Percentiles rank a stretch among this genome's conserved stretches.
Evolutionary conservation across 2,329 filamentous ascomycete species (phyloP).

Genomic region (Penicillium janthinellum): DNA sequence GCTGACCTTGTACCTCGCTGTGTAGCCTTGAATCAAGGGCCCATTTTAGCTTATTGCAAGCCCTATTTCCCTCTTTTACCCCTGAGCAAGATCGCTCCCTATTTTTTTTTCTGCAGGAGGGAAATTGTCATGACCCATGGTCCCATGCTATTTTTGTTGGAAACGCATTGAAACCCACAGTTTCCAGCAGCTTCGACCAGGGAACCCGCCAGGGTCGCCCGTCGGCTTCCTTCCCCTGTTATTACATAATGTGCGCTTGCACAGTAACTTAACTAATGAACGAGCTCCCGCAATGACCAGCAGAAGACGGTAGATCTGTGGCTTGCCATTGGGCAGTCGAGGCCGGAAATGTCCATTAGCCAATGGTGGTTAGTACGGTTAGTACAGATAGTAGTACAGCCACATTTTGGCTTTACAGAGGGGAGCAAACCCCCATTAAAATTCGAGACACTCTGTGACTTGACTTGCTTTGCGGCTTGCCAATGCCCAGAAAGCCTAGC

Average conservation of each 20-base stretch:
- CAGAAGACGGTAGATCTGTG: constrained; percentile 16
- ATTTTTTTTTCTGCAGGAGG: not conserved
- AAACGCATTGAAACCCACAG: not conserved
- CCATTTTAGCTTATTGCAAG: not conserved
- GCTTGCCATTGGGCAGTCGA: constrained; percentile 4
- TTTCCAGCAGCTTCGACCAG: constrained; percentile 21
- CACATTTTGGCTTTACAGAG: not conserved
- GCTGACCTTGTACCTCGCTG: constrained; percentile 8
- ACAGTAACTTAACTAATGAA: too few species aligned
- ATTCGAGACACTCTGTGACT: constrained; percentile 2
- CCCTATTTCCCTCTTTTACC: not conserved
- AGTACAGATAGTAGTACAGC: not conserved
- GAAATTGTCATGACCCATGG: not conserved
- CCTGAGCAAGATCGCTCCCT: not conserved
- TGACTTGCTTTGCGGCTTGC: not conserved
- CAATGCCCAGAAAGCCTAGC: not conserved
- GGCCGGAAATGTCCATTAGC: not conserved
- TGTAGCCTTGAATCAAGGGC: not conserved
- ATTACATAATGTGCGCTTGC: constrained; percentile 22
- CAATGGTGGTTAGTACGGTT: not conserved
- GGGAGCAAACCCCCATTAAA: not conserved
- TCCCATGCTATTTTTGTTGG: not conserved
- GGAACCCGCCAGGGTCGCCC: constrained; percentile 1
- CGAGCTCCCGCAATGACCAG: constrained; percentile 16
- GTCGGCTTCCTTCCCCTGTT: constrained; percentile 6